Base-by-base conservation (phyloP, 2,329 filamentous ascomycete species). In the Coleophoma eucalyptorum region DNA sequence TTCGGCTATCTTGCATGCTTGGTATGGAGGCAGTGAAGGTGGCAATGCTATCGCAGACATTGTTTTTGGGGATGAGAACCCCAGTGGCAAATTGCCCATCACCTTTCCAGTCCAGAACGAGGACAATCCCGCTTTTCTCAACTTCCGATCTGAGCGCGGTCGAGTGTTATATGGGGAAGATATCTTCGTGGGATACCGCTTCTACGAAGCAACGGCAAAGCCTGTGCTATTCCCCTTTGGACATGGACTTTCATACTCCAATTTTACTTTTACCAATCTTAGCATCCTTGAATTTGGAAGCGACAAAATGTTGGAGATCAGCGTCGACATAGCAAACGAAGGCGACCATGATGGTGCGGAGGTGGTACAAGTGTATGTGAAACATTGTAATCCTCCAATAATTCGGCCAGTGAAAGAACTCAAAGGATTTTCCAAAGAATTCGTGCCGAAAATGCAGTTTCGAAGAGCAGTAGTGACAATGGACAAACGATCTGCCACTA, bases 1-100 rank as follows among this genome's bases (percentile, higher is more conserved):
- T 2, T 63, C 69, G 6, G 80, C 83, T 1, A 72, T 92, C 2
- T 63, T 91, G 0, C 87, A 92, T 62, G 88, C 89, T 6, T 93
- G 88, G 87, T 93, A 90, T 62, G 87, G 88, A 53, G 89, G 89
- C n/a, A 89, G 92, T 62, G 89, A 93, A 71, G 86, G 85, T 5
- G 89, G 89, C 7, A 90, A 92, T 62, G 85, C 83, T 10, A 85
- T 94, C 55, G 87, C 86, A 0, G 89, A 93, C 57, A 77, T 92
- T 2, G 73, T 93, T 19, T 88, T 89, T 54, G 89, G 88, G 41
- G 79, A 85, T 53, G 77, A 80, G 43, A 90, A 87, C 62, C 89
- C 89, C 0, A 85, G 81, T 35, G 88, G 83, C 13, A 90, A 90
- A 65, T 74, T 91, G 1, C 84, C 87, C 0, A 73, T 90, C 15